Conservation (phyloP, 2,329 filamentous ascomycete genomes). For the Amauroascus verrucosus region DNA sequence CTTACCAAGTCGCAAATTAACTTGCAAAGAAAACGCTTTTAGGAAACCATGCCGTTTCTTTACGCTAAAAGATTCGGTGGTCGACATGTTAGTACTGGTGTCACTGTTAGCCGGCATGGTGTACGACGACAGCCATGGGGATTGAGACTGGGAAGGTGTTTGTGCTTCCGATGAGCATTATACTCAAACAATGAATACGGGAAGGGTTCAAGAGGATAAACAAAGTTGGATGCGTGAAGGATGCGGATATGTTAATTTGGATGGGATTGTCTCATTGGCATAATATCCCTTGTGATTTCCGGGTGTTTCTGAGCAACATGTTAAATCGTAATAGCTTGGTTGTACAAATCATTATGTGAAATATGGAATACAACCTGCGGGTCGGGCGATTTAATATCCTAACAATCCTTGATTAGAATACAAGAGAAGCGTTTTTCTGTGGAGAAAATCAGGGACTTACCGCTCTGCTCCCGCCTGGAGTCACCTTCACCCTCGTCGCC, state of each 20-base stretch:
- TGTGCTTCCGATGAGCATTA: slow-evolving; percentile 42
- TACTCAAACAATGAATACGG: neutral
- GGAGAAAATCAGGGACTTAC: slow-evolving; percentile 3
- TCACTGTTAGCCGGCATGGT: slow-evolving; percentile 45
- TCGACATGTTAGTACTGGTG: slow-evolving; percentile 36
- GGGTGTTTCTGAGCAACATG: neutral
- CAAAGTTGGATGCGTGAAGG: neutral
- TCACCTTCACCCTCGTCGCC: slow-evolving; percentile 24
- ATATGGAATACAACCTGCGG: neutral
- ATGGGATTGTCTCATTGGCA: neutral
- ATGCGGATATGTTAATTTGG: neutral
- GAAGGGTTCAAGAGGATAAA: too few relatives aligned
- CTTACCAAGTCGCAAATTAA: neutral
- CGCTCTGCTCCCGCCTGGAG: slow-evolving; percentile 35
- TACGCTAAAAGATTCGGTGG: slow-evolving; percentile 31
- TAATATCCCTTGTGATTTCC: neutral
- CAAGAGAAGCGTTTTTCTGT: neutral
- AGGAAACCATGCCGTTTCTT: slow-evolving; percentile 27
- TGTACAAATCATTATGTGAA: neutral
- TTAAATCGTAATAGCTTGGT: neutral
- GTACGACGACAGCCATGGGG: slow-evolving; percentile 43
- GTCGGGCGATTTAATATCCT: neutral
- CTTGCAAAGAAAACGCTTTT: neutral
- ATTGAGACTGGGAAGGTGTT: slow-evolving; percentile 42
- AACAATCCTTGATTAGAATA: neutral